A percentile compares a stretch with the other conserved stretches of the same genome.
These are phyloP conservation scores for Ascochyta fabae DNA, from an alignment of 2,329 filamentous ascomycete genomes.

Conservation along the genomic window DNA sequence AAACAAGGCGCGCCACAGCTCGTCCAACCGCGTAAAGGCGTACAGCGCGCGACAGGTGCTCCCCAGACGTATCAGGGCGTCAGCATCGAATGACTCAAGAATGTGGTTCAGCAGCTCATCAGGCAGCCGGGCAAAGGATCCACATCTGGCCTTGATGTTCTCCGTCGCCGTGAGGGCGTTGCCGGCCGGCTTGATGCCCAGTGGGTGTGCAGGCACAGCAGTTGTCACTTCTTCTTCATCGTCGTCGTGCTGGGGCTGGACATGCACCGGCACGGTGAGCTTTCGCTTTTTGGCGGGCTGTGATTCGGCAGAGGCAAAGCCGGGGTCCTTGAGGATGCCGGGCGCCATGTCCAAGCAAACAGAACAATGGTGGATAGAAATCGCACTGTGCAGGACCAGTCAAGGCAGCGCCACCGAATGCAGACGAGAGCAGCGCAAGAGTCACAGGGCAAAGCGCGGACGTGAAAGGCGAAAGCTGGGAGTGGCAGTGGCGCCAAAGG, in stretches of 20 bases:
- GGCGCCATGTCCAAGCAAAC: constrained; percentile 38
- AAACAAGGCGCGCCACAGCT: constrained; percentile 87
- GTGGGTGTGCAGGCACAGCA: constrained; percentile 77
- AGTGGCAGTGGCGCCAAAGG: constrained; percentile 2
- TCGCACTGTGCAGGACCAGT: too few relatives aligned
- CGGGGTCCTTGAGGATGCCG: constrained; percentile 37
- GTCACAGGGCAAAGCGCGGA: constrained; percentile 8
- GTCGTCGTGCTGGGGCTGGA: constrained; percentile 27
- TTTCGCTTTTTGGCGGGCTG: constrained; percentile 46
- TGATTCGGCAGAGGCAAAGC: constrained; percentile 35
- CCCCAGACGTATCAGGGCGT: constrained; percentile 69
- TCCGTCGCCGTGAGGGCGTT: constrained; percentile 74
- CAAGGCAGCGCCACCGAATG: not conserved
- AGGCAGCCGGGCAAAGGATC: constrained; percentile 71
- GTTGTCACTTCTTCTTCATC: constrained; percentile 49
- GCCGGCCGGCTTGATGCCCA: constrained; percentile 84
- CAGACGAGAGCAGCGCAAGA: constrained; percentile 7
- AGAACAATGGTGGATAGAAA: not conserved
- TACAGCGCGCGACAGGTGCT: constrained; percentile 84
- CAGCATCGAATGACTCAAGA: constrained; percentile 74
- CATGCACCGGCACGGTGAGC: constrained; percentile 29
- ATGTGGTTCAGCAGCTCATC: constrained; percentile 81
- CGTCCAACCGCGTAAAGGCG: constrained; percentile 82
- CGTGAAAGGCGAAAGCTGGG: constrained; percentile 10
- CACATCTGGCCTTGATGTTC: constrained; percentile 72